A percentile compares a stretch with the other conserved stretches of the same genome.
Conservation (phyloP, 2,329 filamentous ascomycete species). For the Botrytis elliptica region DNA sequence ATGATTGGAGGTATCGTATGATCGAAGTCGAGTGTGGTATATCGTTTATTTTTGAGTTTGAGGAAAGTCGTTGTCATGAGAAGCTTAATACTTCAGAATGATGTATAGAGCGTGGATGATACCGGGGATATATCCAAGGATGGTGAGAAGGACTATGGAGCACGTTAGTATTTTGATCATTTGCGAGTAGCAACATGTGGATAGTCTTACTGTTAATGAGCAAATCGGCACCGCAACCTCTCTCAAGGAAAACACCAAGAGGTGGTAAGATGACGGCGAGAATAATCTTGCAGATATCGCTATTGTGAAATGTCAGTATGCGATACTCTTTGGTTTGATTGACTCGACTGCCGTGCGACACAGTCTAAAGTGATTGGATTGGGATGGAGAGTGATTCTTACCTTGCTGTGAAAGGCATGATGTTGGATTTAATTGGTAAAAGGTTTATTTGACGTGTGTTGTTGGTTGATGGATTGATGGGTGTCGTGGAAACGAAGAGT, state of each 20-base stretch:
- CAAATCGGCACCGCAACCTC: constrained; percentile 80
- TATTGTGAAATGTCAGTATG: constrained; percentile 39
- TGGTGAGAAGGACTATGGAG: constrained; percentile 15
- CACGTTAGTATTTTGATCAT: neutral
- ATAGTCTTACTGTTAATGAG: constrained; percentile 78
- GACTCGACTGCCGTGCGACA: neutral
- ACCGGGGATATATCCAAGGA: constrained; percentile 24
- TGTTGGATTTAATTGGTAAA: constrained; percentile 25
- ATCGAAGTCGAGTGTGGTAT: neutral
- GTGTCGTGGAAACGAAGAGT: neutral
- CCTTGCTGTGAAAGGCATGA: constrained; percentile 59
- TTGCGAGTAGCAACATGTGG: constrained; percentile 65
- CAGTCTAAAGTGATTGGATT: neutral
- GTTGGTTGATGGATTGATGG: neutral
- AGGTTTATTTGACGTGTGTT: neutral
- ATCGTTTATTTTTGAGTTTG: neutral
- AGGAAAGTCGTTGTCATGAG: neutral
- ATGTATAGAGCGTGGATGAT: constrained; percentile 46
- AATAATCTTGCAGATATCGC: constrained; percentile 79
- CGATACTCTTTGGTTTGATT: neutral
- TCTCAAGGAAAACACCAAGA: constrained; percentile 88
- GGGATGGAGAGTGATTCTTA: constrained; percentile 38
- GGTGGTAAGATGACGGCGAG: constrained; percentile 87
- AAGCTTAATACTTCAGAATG: constrained; percentile 76
- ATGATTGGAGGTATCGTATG: constrained; percentile 1